phyloP scores from a whole-genome alignment of 352 stramenopile species.

The Pythium inflatum region DNA sequence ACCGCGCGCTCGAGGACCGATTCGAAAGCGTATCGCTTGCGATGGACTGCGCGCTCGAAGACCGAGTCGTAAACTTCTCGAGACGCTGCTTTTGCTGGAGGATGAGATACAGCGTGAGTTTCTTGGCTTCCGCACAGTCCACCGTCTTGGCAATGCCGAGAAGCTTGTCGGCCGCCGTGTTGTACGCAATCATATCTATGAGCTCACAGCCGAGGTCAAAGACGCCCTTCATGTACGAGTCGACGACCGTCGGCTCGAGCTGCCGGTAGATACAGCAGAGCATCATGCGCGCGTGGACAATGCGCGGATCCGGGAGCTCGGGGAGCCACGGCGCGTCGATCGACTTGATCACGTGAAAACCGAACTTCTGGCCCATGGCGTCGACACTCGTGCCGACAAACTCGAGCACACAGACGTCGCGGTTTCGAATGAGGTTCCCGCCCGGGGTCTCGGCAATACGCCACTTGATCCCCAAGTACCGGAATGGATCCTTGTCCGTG shows the following conservation, averaged over 20 bases:
- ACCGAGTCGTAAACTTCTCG: constrained; percentile 2
- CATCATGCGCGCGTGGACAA: constrained; percentile 15
- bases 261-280: constrained; percentile 10
- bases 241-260: constrained; percentile 15
- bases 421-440: constrained; percentile 30
- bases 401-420: constrained; percentile 59
- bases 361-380: constrained; percentile 44
- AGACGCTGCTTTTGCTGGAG: constrained; percentile 13
- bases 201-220: constrained; percentile 24
- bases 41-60: neutral
- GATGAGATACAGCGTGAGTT: constrained; percentile 32
- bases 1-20: constrained; percentile 24
- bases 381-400: constrained; percentile 45
- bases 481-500: constrained; percentile 32
- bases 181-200: constrained; percentile 10
- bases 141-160: constrained; percentile 22
- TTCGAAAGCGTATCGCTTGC: neutral
- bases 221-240: constrained; percentile 28
- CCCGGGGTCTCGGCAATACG: constrained; percentile 19
- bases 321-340: constrained; percentile 30
- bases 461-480: constrained; percentile 34
- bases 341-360: constrained; percentile 42
- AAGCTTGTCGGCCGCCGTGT: constrained; percentile 25
- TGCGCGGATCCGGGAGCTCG: constrained; percentile 8
- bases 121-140: constrained; percentile 34